phyloP scores from a whole-genome alignment of 371 early-diverging fungal genomes.

The Parasitella parasitica region DNA sequence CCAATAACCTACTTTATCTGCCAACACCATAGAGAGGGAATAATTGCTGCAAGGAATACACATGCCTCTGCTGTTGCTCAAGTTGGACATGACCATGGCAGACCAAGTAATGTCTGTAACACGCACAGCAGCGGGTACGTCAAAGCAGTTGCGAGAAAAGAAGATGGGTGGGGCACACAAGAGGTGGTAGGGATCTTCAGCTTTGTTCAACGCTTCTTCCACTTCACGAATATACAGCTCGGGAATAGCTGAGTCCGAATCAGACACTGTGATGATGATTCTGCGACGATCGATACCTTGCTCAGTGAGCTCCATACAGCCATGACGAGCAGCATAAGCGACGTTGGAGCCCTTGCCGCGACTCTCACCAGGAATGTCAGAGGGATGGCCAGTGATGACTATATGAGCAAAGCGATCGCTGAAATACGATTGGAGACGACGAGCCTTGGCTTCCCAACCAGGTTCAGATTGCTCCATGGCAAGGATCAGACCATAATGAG shows the following conservation, averaged over 20 bases:
- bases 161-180: slow-evolving; percentile 74
- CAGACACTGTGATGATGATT: slow-evolving; percentile 62
- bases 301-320: slow-evolving; percentile 28
- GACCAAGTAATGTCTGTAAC: slow-evolving; percentile 81
- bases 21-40: slow-evolving; percentile 69
- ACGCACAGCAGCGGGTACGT: slow-evolving; percentile 75
- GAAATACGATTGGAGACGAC: slow-evolving; percentile 47
- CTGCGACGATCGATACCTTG: slow-evolving; percentile 38
- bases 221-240: slow-evolving; percentile 42
- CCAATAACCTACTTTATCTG: slow-evolving; percentile 74
- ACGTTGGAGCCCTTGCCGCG: slow-evolving; percentile 78
- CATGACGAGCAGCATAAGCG: slow-evolving; percentile 61
- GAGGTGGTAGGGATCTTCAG: slow-evolving; percentile 46
- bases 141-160: slow-evolving; percentile 74
- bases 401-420: slow-evolving; percentile 41
- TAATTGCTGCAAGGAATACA: slow-evolving; percentile 79
- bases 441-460: slow-evolving; percentile 59
- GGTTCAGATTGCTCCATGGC: slow-evolving; percentile 78
- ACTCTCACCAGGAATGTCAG: slow-evolving; percentile 65
- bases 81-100: slow-evolving; percentile 76
- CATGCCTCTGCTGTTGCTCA: slow-evolving; percentile 62
- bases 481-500: slow-evolving; percentile 53
- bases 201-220: slow-evolving; percentile 37
- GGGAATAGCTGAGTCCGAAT: slow-evolving; percentile 49
- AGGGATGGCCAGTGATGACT: slow-evolving; percentile 69